Percentiles rank a stretch among this genome's conserved stretches.
These are phyloP conservation scores for Rhodomyrtus tomentosa DNA, from an alignment of 345 rosid species.

Conservation along the genomic window DNA sequence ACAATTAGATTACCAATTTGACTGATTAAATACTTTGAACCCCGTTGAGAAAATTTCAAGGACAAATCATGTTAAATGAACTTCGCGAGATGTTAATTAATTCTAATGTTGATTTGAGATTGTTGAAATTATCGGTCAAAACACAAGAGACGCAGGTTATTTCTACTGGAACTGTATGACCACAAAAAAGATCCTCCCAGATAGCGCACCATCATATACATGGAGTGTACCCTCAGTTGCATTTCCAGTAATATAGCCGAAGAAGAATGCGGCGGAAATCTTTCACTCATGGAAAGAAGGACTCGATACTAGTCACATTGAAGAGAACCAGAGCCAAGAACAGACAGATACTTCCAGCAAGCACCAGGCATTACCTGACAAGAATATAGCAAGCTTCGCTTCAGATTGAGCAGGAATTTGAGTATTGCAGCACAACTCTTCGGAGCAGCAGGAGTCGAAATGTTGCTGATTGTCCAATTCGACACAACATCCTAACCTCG, in stretches of 20 bases:
- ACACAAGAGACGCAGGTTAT: no score
- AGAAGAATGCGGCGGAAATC: no score
- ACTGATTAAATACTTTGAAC: slow-evolving; percentile 11
- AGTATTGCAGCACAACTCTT: slow-evolving; percentile 68
- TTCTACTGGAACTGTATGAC: no score
- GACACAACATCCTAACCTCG: slow-evolving; percentile 71
- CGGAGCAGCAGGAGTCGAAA: slow-evolving; percentile 54
- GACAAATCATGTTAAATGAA: no score
- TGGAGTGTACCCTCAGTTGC: no score
- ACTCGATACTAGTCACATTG: background rate
- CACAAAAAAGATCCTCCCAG: no score
- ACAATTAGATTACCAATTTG: slow-evolving; percentile 3
- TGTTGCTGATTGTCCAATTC: slow-evolving; percentile 77
- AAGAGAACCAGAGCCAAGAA: background rate
- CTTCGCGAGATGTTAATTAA: no score
- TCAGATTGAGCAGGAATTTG: slow-evolving; percentile 47
- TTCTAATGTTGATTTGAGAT: no score
- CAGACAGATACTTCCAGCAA: slow-evolving; percentile 49
- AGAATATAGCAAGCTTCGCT: slow-evolving; percentile 69
- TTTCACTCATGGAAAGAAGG: no score
- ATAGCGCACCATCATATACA: no score
- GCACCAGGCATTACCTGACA: slow-evolving; percentile 63
- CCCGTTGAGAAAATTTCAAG: slow-evolving; percentile 9
- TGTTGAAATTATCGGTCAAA: no score
- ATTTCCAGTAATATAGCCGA: no score